Conservation (phyloP, 2,329 filamentous ascomycete genomes). For the Tolypocladium capitatum region DNA sequence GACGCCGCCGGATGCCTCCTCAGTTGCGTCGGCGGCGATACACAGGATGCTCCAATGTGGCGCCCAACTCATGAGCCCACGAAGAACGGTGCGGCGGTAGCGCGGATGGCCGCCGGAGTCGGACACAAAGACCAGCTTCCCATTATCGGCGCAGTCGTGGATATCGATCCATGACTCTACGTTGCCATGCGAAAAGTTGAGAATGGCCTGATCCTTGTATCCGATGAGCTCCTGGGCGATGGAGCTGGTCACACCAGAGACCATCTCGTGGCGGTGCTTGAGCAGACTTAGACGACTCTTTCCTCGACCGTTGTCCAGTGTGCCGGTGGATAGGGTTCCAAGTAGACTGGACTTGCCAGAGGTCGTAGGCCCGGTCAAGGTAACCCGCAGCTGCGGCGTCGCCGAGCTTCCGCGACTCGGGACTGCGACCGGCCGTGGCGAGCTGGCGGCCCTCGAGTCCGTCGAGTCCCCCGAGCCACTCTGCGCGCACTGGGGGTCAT, state of each 20-base stretch:
- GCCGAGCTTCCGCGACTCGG: conserved; percentile 34
- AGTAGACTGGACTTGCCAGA: conserved; percentile 88
- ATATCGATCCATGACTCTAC: conserved; percentile 92
- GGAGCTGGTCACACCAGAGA: conserved; percentile 83
- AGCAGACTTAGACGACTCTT: conserved; percentile 79
- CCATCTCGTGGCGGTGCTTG: conserved; percentile 87
- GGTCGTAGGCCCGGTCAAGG: conserved; percentile 75
- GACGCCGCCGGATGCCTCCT: conserved; percentile 18
- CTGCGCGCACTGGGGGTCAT: neutral
- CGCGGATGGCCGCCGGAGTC: conserved; percentile 87
- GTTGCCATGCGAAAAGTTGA: conserved; percentile 79
- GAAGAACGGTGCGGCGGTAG: conserved; percentile 76
- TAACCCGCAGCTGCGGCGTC: conserved; percentile 70
- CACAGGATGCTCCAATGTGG: conserved; percentile 90
- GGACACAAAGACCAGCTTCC: conserved; percentile 73
- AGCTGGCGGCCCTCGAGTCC: neutral
- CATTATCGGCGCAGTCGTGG: conserved; percentile 61
- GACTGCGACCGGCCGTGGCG: conserved; percentile 7
- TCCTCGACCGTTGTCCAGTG: conserved; percentile 81
- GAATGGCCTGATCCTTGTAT: conserved; percentile 48
- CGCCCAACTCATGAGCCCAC: conserved; percentile 87
- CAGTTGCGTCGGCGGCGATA: conserved; percentile 64
- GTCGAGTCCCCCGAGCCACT: neutral
- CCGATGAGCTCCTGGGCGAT: conserved; percentile 89
- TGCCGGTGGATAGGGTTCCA: conserved; percentile 77